Base-by-base conservation (phyloP, 2,329 filamentous ascomycete species). In the Penicillium sp. region DNA sequence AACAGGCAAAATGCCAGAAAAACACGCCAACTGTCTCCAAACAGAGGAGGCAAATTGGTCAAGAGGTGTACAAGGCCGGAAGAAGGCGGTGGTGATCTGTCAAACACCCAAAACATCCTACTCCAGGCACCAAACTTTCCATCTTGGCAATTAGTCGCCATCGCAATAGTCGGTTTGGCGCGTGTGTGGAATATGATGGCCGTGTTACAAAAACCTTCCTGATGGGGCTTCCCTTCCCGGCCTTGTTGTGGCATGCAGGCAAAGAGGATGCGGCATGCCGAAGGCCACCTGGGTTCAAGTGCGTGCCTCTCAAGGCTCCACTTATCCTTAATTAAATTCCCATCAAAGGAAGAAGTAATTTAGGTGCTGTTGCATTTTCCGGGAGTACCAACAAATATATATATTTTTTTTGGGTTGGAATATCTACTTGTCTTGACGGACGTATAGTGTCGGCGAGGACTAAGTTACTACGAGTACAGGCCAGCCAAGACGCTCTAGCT, bases 131-230 rank as follows among this genome's bases (percentile, higher is more conserved):
- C 13, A 9, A 40, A 12, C n/a, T 24, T 26, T 56, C 28, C 28
- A 24, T 28, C 38, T 53, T 57, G 28, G 54, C 13, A 33, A 5
- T 49, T 24, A 17, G 50, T 60, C 53, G 40, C 30, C 37, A 66
- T 53, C 28, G 44, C 26, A 60, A 68, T 56, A 35, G 49, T 49
- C 56, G 49, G 53, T 53, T n/a, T 42, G 9, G 19, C 30, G 60
- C 35, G 19, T 22, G 37, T 13, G 47, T 47, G 42, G 42, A 13
- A 50, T 33, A 38, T 59, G 24, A 40, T 45, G n/a, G 33, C 51
- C 15, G 63, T 71, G 63, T 63, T 63, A 68, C 65, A 59, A 33
- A 33, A 9, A 10, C 30, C 30, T 8, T 30, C n/a, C n/a, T n/a
- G n/a, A n/a, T n/a, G n/a, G n/a, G n/a, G n/a, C n/a, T n/a, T n/a